Percentiles rank a stretch among this genome's conserved stretches.
Conservation (phyloP, 2,329 filamentous ascomycete species). For the Amphichorda felina region DNA sequence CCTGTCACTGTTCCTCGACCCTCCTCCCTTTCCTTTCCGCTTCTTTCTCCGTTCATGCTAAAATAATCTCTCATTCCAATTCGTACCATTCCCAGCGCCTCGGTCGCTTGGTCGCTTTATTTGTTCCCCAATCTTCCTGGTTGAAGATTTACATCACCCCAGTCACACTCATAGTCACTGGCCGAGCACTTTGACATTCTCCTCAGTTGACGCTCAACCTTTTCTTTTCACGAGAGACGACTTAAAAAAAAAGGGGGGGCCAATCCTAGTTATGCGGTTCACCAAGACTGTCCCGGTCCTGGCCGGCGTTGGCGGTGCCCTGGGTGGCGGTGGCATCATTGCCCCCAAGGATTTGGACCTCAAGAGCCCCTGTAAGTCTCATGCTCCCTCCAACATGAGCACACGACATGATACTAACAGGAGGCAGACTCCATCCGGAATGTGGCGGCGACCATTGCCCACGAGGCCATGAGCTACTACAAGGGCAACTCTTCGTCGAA, state of each 20-base stretch:
- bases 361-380: slow-evolving; percentile 17
- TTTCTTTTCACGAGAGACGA: background rate
- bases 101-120: no score
- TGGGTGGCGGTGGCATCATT: slow-evolving; percentile 8
- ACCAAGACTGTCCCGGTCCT: slow-evolving; percentile 9
- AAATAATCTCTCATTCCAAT: no score
- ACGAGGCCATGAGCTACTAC: slow-evolving; percentile 53
- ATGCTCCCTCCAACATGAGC: background rate
- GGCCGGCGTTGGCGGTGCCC: slow-evolving; percentile 12
- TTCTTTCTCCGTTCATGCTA: no score
- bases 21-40: no score
- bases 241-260: background rate
- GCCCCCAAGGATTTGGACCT: slow-evolving; percentile 27
- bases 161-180: no score
- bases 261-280: slow-evolving; percentile 16
- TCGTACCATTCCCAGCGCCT: no score
- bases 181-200: no score
- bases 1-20: no score
- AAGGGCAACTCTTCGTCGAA: slow-evolving; percentile 46
- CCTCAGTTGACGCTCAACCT: background rate
- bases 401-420: slow-evolving; percentile 7
- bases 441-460: slow-evolving; percentile 48
- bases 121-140: no score
- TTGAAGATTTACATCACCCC: no score
- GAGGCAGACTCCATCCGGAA: slow-evolving; percentile 45